Evolutionary conservation across 805 yeast genomes (phyloP).

Genomic region (Kuraishia cidri): DNA sequence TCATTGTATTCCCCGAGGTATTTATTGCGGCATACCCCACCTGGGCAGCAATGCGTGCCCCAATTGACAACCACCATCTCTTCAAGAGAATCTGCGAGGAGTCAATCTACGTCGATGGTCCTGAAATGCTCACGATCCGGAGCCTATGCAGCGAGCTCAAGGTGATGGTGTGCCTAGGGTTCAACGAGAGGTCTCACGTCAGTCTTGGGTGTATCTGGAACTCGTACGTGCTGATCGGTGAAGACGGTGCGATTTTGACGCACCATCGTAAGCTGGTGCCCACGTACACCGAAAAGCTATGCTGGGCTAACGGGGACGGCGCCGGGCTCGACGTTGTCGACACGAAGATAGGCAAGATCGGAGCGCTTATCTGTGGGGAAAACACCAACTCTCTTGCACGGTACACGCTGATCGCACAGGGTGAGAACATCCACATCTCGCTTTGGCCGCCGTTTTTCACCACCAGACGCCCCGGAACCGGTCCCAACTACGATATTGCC

Average conservation of each 20-base stretch:
- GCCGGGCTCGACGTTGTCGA: conserved; percentile 11
- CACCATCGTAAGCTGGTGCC: conserved; percentile 14
- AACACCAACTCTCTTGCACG: conserved; percentile 15
- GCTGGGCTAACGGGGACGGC: conserved; percentile 15
- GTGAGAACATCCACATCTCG: conserved; percentile 14
- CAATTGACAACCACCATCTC: conserved; percentile 14
- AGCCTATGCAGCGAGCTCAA: conserved; percentile 8
- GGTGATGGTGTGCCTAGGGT: conserved; percentile 13
- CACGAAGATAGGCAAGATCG: conserved; percentile 11
- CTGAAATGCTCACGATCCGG: conserved; percentile 9
- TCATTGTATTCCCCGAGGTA: conserved; percentile 13
- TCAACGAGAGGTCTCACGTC: conserved; percentile 11
- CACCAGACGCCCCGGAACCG: conserved; percentile 7
- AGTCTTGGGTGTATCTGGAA: conserved; percentile 17
- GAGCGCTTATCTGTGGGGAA: conserved; percentile 13
- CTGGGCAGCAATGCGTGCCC: conserved; percentile 14
- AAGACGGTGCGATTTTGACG: conserved; percentile 9
- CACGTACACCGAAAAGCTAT: conserved; percentile 11
- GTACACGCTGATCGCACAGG: conserved; percentile 13
- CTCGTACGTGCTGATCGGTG: conserved; percentile 11
- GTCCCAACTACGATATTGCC: conserved; percentile 8
- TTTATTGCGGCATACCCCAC: conserved; percentile 13
- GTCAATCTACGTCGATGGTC: conserved; percentile 15
- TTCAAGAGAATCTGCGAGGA: conserved; percentile 11
- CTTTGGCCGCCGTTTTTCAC: conserved; percentile 13